Percentiles rank a stretch among this genome's conserved stretches.
phyloP scores from a whole-genome alignment of 495 filamentous ascomycete species.

The Astrothelium subdiscretum region DNA sequence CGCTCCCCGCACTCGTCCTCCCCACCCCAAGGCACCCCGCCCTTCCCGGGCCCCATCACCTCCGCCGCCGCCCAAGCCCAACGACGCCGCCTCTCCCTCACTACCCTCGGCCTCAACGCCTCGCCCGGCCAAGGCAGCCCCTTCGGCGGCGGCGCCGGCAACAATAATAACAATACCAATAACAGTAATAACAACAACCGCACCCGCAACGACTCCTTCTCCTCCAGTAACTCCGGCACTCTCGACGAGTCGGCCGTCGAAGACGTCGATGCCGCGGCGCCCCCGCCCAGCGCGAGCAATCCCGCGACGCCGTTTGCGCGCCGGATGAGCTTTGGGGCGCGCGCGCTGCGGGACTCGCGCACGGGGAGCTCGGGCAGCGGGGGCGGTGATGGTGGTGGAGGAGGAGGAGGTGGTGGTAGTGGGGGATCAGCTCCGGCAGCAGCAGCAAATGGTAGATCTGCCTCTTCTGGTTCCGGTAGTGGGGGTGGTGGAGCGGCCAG shows the following conservation, averaged over 20 bases:
- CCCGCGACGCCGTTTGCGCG: slow-evolving; percentile 68
- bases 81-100: slow-evolving; percentile 77
- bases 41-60: slow-evolving; percentile 53
- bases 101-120: slow-evolving; percentile 71
- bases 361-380: slow-evolving; percentile 35
- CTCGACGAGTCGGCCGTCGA: slow-evolving; percentile 80
- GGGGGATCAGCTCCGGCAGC: no score
- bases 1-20: slow-evolving; percentile 2
- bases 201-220: slow-evolving; percentile 59
- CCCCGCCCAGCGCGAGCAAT: slow-evolving; percentile 22
- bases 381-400: slow-evolving; percentile 5
- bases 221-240: slow-evolving; percentile 56
- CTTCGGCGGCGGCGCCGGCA: slow-evolving; percentile 33
- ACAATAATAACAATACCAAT: slow-evolving; percentile 5
- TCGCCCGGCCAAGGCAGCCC: slow-evolving; percentile 54
- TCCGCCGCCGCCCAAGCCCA: slow-evolving; percentile 52
- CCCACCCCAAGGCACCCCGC: slow-evolving; percentile 18
- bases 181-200: slow-evolving; percentile 9
- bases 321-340: slow-evolving; percentile 82
- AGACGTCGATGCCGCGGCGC: slow-evolving; percentile 48
- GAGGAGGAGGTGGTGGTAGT: slow-evolving; percentile 8
- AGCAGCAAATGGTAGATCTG: slow-evolving; percentile 28
- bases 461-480: slow-evolving; percentile 3
- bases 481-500: not conserved
- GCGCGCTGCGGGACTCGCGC: slow-evolving; percentile 63